Base-by-base conservation (phyloP, 306 rosid genomes). In the Cyclanthera cordifolia region DNA sequence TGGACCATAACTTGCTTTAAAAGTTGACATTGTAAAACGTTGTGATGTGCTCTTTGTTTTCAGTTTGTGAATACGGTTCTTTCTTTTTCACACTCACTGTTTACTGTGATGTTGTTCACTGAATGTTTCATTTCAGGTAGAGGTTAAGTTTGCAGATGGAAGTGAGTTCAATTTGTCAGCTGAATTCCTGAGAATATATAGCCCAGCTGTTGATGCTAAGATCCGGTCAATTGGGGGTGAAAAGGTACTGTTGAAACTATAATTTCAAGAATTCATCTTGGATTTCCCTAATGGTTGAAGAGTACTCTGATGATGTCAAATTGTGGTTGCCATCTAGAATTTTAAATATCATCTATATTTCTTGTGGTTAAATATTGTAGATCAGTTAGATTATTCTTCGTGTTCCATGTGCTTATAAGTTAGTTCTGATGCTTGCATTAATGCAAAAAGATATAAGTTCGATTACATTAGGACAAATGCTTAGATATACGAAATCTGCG, bases 161-260 rank as follows among this genome's bases (percentile, higher is more conserved):
- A 78, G 67, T 54, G 73, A 54, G 23, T 91, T 88, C 80, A 86
- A 76, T 51, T 71, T 91, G 69, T 82, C 97, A 20, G 91, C 97
- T 72, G 97, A 91, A 45, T 88, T 88, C 78, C 83, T 91, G 50
- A 85, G 97, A 85, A 73, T 88, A 41, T 72, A 76, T 53, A 91
- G 97, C 72, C 97, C 95, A 15, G 96, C 97, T 53, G 96, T 76
- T 81, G 94, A 91, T 79, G 88, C 85, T 67, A 91, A 87, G 79
- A 12, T 88, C 50, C 85, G 88, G 80, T 82, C 96, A 66, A 82
- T 91, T 53, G 87, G 87, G 15, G 95, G 95, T 46, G 90, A 88
- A 77, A 91, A 91, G 97, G 97, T 90, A 79, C 53, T 66, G 23
- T 71, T 28, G 45, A 50, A 55, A 39, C 48, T 43, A 2, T n/a